Percentiles rank a stretch among this genome's conserved stretches.
Conservation (phyloP, 2,329 filamentous ascomycete species). For the Cercospora canescens region DNA sequence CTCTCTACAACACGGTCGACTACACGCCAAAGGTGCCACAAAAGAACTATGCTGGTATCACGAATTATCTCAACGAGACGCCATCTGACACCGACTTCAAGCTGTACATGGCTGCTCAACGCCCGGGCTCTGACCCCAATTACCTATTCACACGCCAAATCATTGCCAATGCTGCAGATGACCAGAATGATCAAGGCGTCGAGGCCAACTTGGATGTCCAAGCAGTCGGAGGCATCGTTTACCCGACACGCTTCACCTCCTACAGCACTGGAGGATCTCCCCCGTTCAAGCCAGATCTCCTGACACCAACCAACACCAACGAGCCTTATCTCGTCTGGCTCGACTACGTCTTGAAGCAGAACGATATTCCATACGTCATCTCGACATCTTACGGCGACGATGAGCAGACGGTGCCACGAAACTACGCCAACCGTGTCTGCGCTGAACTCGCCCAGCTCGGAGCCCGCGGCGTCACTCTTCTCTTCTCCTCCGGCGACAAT, state of each 20-base stretch:
- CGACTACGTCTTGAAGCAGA: constrained; percentile 57
- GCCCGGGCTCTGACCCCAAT: constrained; percentile 16
- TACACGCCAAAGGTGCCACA: constrained; percentile 32
- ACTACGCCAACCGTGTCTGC: constrained; percentile 63
- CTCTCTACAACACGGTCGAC: constrained; percentile 52
- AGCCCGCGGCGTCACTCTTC: constrained; percentile 62
- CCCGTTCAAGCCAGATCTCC: constrained; percentile 51
- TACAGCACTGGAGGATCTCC: constrained; percentile 58
- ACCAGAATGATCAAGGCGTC: constrained; percentile 48
- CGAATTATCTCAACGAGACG: constrained; percentile 51
- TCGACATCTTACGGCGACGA: constrained; percentile 67
- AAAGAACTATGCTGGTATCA: constrained; percentile 35
- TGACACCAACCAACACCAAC: constrained; percentile 53
- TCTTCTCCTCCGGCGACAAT: constrained; percentile 63
- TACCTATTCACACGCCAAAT: constrained; percentile 53
- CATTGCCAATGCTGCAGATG: constrained; percentile 56
- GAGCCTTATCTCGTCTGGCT: constrained; percentile 68
- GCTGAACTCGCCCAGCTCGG: constrained; percentile 64
- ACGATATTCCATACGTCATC: constrained; percentile 60
- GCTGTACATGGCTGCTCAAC: constrained; percentile 16
- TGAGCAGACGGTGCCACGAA: constrained; percentile 61
- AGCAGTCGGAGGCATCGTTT: constrained; percentile 21
- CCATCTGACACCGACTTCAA: constrained; percentile 21
- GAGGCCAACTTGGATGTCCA: constrained; percentile 65
- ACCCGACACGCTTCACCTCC: constrained; percentile 54